These are phyloP conservation scores for Rhodotorula sp. DNA, from an alignment of 1,284 basidiomycete genomes.

Conservation along the genomic window DNA sequence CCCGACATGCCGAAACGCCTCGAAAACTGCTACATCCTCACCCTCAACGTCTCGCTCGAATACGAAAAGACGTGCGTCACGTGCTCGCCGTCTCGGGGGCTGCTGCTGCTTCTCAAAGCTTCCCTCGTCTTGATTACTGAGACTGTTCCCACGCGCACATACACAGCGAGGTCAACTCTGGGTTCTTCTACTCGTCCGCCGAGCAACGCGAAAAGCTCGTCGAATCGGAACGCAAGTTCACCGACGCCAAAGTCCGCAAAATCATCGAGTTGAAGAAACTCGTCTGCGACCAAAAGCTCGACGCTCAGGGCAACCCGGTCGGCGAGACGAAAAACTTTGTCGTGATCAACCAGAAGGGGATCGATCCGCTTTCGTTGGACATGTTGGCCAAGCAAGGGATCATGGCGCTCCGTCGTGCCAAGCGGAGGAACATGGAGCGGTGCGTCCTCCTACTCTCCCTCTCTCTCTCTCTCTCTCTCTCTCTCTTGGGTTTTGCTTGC, in stretches of 20 bases:
- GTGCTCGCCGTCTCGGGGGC: background rate
- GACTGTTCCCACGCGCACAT: slow-evolving; percentile 25
- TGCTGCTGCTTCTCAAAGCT: background rate
- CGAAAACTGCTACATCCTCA: slow-evolving; percentile 94
- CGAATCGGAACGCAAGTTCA: slow-evolving; percentile 91
- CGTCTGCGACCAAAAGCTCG: slow-evolving; percentile 89
- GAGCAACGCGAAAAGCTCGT: slow-evolving; percentile 99
- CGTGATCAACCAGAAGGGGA: slow-evolving; percentile 98
- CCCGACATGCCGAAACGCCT: slow-evolving; percentile 99
- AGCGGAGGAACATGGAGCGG: slow-evolving; percentile 97
- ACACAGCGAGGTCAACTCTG: slow-evolving; percentile 92
- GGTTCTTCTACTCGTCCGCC: slow-evolving; percentile 98
- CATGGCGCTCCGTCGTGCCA: slow-evolving; percentile 88
- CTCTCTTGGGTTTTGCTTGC: too few species aligned
- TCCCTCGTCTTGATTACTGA: background rate
- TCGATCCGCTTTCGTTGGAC: slow-evolving; percentile 95
- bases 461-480: background rate
- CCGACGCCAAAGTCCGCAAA: slow-evolving; percentile 93
- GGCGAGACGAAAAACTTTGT: slow-evolving; percentile 80
- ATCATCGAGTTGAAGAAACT: slow-evolving; percentile 95
- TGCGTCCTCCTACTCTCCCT: slow-evolving; percentile 49
- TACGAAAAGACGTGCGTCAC: slow-evolving; percentile 95
- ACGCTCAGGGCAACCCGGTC: slow-evolving; percentile 60
- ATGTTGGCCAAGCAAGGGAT: slow-evolving; percentile 97
- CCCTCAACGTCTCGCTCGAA: slow-evolving; percentile 95